phyloP scores from a whole-genome alignment of 257 asterid species.

The Salvia splendens region DNA sequence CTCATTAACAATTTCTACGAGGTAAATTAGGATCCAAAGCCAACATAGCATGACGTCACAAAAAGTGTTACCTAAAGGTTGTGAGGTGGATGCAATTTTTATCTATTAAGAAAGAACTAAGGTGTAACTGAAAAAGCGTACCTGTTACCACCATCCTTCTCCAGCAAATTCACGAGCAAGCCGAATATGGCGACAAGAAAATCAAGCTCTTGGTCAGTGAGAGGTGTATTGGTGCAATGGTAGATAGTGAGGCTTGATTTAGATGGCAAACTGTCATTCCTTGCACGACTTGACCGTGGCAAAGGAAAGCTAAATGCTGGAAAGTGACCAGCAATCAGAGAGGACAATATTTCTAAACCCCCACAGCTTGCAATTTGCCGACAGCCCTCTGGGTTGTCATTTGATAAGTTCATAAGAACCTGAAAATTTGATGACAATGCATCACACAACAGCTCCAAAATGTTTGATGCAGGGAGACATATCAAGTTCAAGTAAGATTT shows the following conservation, averaged over 20 bases:
- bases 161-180: constrained; percentile 80
- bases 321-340: constrained; percentile 66
- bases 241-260: constrained; percentile 40
- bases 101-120: not conserved
- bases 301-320: constrained; percentile 49
- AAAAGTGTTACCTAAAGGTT: constrained; percentile 1
- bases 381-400: constrained; percentile 75
- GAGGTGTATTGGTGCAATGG: constrained; percentile 41
- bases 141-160: constrained; percentile 76
- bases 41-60: not conserved
- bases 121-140: constrained; percentile 25
- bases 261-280: constrained; percentile 38
- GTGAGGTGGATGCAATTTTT: not conserved
- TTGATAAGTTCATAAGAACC: constrained; percentile 80
- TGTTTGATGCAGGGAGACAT: no score
- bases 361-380: constrained; percentile 70
- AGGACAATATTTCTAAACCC: constrained; percentile 66
- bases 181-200: constrained; percentile 82
- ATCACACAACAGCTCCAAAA: no score
- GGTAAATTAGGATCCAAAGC: constrained; percentile 1
- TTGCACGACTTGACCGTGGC: constrained; percentile 27
- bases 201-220: constrained; percentile 74
- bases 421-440: no score
- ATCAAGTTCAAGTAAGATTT: no score
- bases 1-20: constrained; percentile 1